Evolutionary conservation across 2,329 filamentous ascomycete species (phyloP).

Genomic region (Trichoderma sp.): DNA sequence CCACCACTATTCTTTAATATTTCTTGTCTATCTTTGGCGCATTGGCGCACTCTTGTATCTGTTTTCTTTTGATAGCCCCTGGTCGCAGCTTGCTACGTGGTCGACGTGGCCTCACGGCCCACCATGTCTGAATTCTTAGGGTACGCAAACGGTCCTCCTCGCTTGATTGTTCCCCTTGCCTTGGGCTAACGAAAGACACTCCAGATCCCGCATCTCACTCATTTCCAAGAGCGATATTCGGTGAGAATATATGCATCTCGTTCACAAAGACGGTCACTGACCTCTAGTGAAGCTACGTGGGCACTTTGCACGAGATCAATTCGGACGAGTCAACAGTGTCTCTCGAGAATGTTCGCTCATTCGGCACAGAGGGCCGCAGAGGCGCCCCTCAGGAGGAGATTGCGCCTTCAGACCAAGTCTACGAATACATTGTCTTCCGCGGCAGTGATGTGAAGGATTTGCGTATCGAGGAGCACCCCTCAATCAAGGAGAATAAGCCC

Average conservation of each 20-base stretch:
- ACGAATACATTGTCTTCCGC: conserved; percentile 98
- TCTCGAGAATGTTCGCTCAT: conserved; percentile 92
- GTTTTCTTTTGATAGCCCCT: conserved; percentile 21
- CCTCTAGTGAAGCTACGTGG: conserved; percentile 73
- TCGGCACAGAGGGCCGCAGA: conserved; percentile 88
- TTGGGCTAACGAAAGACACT: conserved; percentile 4
- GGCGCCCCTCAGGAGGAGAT: conserved; percentile 80
- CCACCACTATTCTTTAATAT: conserved; percentile 26
- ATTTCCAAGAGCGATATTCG: conserved; percentile 98
- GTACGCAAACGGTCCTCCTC: conserved; percentile 45
- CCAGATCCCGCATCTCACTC: conserved; percentile 88
- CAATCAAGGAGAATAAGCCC: conserved; percentile 72
- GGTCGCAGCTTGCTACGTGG: conserved; percentile 42
- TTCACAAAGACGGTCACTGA: conserved; percentile 36
- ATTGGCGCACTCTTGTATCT: conserved; percentile 19
- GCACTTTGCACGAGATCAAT: conserved; percentile 96
- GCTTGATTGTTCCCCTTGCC: not conserved
- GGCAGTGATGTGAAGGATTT: conserved; percentile 98
- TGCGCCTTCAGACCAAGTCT: conserved; percentile 79
- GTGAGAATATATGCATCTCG: conserved; percentile 53
- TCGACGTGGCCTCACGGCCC: conserved; percentile 43
- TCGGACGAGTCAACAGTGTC: conserved; percentile 96
- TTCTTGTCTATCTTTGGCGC: conserved; percentile 24
- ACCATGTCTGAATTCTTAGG: conserved; percentile 64
- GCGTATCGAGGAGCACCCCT: conserved; percentile 81